Base-by-base conservation (phyloP, 768 basidiomycete species). In the Kwoniella dejecticola region DNA sequence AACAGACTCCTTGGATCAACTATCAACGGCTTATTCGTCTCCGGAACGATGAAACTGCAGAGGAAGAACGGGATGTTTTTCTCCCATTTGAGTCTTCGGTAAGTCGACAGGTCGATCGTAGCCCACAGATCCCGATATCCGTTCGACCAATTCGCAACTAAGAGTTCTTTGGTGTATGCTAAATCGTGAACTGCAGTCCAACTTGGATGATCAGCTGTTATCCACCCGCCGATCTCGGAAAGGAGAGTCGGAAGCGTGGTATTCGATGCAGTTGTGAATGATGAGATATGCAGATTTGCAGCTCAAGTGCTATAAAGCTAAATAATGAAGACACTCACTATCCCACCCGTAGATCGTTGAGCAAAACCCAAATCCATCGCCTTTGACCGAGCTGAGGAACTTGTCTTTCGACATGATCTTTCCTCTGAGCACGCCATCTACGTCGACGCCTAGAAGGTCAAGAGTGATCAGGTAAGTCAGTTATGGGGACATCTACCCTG, bases 371-470 rank as follows among this genome's bases (percentile, higher is more conserved):
- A 96, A 95, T 0, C 91, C 91, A 64, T 87, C 86, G 0, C 63
- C 56, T 50, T 87, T 84, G 7, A 83, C 89, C 0, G 90, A 88
- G 49, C 86, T 86, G 31, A 96, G 74, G 76, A 98, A 96, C 80
- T 98, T 98, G 52, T 87, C 83, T 80, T 89, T 96, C 15, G 89
- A 89, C 91, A 96, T 76, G 60, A 88, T 89, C 80, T 97, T 97
- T n/a, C 95, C 95, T 30, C 95, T 84, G 15, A 96, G 82, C 11
- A 97, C 87, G 27, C 95, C 95, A 79, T 98, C 95, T 33, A 94
- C 91, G 54, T 81, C 80, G 56, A 80, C 60, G 26, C 79, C 80
- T 79, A 63, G n/a, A n/a, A n/a, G n/a, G n/a, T n/a, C n/a, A n/a
- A n/a, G n/a, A n/a, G n/a, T n/a, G n/a, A 52, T 52, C 7, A 40